Evolutionary conservation across 2,329 filamentous ascomycete genomes (phyloP).

Genomic region (Fusarium heterosporum): DNA sequence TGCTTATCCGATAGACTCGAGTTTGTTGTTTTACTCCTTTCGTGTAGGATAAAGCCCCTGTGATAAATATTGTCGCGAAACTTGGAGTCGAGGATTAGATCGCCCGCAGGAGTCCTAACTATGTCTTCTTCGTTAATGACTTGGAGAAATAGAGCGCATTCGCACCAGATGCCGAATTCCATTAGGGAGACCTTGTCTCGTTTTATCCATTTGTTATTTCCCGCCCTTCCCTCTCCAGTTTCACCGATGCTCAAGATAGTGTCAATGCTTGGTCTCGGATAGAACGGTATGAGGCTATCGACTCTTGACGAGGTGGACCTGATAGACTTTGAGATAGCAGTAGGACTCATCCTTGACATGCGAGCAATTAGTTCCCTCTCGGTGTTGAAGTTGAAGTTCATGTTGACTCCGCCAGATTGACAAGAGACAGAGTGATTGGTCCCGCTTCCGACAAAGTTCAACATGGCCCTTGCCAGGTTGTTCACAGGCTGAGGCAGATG

Average conservation of each 20-base stretch:
- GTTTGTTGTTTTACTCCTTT: background rate
- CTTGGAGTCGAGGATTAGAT: slow-evolving; percentile 4
- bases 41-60: slow-evolving; percentile 16
- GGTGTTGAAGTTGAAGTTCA: slow-evolving; percentile 50
- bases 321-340: background rate
- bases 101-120: slow-evolving; percentile 1
- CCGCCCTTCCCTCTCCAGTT: background rate
- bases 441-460: slow-evolving; percentile 45
- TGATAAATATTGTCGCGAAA: slow-evolving; percentile 13
- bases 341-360: background rate
- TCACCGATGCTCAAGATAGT: slow-evolving; percentile 22
- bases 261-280: background rate
- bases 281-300: slow-evolving; percentile 21
- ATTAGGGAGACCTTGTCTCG: slow-evolving; percentile 1
- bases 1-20: slow-evolving; percentile 21
- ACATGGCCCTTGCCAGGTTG: slow-evolving; percentile 49
- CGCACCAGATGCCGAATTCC: slow-evolving; percentile 25
- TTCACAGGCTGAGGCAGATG: slow-evolving; percentile 42
- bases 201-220: background rate
- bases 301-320: slow-evolving; percentile 4
- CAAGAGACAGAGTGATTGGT: slow-evolving; percentile 48
- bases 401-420: slow-evolving; percentile 43
- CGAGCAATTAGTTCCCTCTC: slow-evolving; percentile 35
- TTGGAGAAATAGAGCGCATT: slow-evolving; percentile 19
- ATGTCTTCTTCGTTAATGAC: background rate